Percentiles rank a stretch among this genome's conserved stretches.
phyloP scores from a whole-genome alignment of 345 rosid species.

The Arabidopsis arenosa region DNA sequence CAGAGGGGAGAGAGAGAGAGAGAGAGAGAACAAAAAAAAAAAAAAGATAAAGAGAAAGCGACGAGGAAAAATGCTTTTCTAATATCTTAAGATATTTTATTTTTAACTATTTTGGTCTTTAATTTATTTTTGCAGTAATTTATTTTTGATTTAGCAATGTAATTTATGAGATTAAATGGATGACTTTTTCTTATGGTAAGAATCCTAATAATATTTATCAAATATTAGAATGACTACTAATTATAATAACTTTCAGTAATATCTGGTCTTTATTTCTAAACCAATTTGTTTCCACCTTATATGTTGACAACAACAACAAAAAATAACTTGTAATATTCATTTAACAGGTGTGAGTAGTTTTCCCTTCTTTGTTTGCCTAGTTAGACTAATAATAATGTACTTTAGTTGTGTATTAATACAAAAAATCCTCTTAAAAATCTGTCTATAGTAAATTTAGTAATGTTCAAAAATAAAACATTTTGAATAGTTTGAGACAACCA shows the following conservation, averaged over 20 bases:
- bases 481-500: background rate
- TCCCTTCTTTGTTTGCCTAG: background rate
- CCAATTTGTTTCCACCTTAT: background rate
- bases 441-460: background rate
- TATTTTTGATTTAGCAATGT: background rate
- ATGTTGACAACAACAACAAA: background rate
- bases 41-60: background rate
- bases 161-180: background rate
- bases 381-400: background rate
- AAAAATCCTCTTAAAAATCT: background rate
- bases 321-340: background rate
- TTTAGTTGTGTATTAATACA: background rate
- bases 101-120: slow-evolving; percentile 5
- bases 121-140: background rate
- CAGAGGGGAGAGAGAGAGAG: background rate
- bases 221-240: background rate
- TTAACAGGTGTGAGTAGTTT: background rate
- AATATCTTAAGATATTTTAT: slow-evolving; percentile 4
- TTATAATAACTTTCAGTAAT: background rate
- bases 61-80: slow-evolving; percentile 12
- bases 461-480: background rate
- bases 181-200: background rate
- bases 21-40: background rate
- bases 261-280: background rate
- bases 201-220: background rate